Evolutionary conservation across 1,139 yeast genomes (phyloP).

Genomic region (Blastobotrys illinoisensis): DNA sequence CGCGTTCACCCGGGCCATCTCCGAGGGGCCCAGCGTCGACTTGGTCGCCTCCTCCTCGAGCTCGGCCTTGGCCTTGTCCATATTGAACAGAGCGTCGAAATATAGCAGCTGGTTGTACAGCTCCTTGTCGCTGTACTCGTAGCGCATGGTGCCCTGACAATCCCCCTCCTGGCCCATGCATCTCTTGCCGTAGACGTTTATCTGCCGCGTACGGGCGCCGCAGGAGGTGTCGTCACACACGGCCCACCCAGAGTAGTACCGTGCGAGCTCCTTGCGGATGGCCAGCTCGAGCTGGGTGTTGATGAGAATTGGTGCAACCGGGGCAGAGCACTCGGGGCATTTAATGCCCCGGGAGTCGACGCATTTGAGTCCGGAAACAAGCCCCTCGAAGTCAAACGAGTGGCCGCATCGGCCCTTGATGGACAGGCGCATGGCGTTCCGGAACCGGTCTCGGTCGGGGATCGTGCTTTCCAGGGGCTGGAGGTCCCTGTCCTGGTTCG

Average conservation of each 20-base stretch:
- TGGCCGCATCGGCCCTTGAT: constrained; percentile 50
- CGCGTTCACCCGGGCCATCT: constrained; percentile 45
- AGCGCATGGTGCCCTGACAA: constrained; percentile 83
- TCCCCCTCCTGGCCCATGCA: constrained; percentile 64
- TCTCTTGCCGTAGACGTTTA: constrained; percentile 83
- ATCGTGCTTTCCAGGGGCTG: constrained; percentile 79
- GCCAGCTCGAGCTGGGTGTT: constrained; percentile 69
- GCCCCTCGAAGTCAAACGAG: constrained; percentile 65
- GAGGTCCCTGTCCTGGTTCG: constrained; percentile 40
- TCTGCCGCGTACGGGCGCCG: constrained; percentile 73
- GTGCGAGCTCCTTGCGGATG: constrained; percentile 63
- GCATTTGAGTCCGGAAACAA: constrained; percentile 35
- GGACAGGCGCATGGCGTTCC: constrained; percentile 50
- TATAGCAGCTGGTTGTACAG: constrained; percentile 84
- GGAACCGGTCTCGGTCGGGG: constrained; percentile 77
- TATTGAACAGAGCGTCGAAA: constrained; percentile 73
- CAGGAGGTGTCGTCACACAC: constrained; percentile 83
- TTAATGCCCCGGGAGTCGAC: constrained; percentile 64
- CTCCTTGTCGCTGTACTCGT: constrained; percentile 69
- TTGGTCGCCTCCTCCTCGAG: constrained; percentile 55
- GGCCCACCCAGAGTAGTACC: constrained; percentile 82
- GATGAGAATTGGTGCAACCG: constrained; percentile 49
- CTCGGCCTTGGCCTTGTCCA: constrained; percentile 63
- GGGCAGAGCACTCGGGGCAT: constrained; percentile 56
- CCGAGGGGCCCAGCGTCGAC: constrained; percentile 44